Evolutionary conservation across 768 basidiomycete species (phyloP), one percentile per base, ranked within the genome.

Genomic region (Lactarius sp.): DNA sequence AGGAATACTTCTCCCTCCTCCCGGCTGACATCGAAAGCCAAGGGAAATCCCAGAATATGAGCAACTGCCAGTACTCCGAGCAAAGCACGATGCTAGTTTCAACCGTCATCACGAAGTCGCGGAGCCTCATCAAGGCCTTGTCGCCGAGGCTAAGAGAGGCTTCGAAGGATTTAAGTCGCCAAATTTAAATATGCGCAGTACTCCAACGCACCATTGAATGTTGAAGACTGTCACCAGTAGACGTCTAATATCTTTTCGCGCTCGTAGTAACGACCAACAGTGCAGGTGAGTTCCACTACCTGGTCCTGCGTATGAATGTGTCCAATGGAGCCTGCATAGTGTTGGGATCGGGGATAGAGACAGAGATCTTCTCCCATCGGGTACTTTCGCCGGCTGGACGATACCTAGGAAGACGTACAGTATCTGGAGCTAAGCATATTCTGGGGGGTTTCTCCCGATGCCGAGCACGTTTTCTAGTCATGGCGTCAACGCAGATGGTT

Each of bases 151-250:
- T 27, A 27, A 27, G 27, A 27, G 27, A 27, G 27, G 27, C 27
- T 27, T 27, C 27, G 27, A 27, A 27, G 27, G 27, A 27, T 27
- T 27, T 27, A 27, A 13, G 10, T 54, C 64, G 20, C n/a, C 9
- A 33, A 22, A 5, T 6, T 36, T 65, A 10, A 52, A 4, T 56
- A 60, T 56, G 49, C 41, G 5, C 39, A 56, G 22, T 60, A 47
- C 41, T 65, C 60, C 54, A 51, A 60, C 20, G 54, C 64, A 3
- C 34, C 60, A n/a, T 8, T 68, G 6, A 54, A 39, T 20, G 37
- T 68, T 8, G 56, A 65, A 49, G 73, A 75, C 49, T 77, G 78
- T 12, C 76, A 78, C n/a, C 85, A 86, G 10, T 83, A 85, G 71
- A 73, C 37, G 79, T 84, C 7, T 71, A 73, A 31, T 16, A 34